phyloP scores from a whole-genome alignment of 345 rosid species.

The Cochlearia excelsa region DNA sequence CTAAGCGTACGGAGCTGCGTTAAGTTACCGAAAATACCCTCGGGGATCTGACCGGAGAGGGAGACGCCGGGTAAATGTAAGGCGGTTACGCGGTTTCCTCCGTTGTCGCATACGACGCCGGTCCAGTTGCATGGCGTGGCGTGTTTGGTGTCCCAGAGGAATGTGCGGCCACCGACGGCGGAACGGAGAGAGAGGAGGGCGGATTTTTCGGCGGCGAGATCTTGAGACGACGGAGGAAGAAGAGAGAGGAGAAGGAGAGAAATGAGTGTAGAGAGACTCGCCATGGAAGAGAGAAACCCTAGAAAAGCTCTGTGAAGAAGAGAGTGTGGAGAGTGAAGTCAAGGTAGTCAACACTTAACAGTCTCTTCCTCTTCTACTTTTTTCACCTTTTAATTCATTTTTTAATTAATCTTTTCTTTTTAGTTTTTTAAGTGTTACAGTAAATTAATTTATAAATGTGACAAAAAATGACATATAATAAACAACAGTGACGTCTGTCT shows the following conservation, averaged over 20 bases:
- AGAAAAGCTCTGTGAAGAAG: constrained; percentile 24
- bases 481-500: constrained; percentile 20
- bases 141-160: constrained; percentile 58
- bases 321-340: constrained; percentile 13
- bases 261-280: constrained; percentile 8
- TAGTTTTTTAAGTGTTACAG: constrained; percentile 7
- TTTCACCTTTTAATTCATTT: neutral
- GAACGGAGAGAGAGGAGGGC: constrained; percentile 80
- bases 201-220: constrained; percentile 73
- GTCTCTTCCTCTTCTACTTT: neutral
- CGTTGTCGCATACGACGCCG: constrained; percentile 62
- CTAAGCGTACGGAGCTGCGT: constrained; percentile 75
- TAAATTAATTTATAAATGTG: constrained; percentile 6
- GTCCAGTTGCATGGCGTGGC: constrained; percentile 71
- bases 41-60: constrained; percentile 65
- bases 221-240: constrained; percentile 39
- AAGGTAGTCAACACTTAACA: constrained; percentile 22
- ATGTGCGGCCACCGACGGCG: constrained; percentile 77
- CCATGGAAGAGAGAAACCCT: constrained; percentile 31
- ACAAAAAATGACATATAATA: constrained; percentile 33
- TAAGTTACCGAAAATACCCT: constrained; percentile 69
- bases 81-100: constrained; percentile 48
- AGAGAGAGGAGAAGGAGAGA: constrained; percentile 30
- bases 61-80: constrained; percentile 79
- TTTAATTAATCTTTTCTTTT: neutral